Evolutionary conservation across 2,329 filamentous ascomycete species (phyloP).

Genomic region (Dactylonectria macrodidyma): DNA sequence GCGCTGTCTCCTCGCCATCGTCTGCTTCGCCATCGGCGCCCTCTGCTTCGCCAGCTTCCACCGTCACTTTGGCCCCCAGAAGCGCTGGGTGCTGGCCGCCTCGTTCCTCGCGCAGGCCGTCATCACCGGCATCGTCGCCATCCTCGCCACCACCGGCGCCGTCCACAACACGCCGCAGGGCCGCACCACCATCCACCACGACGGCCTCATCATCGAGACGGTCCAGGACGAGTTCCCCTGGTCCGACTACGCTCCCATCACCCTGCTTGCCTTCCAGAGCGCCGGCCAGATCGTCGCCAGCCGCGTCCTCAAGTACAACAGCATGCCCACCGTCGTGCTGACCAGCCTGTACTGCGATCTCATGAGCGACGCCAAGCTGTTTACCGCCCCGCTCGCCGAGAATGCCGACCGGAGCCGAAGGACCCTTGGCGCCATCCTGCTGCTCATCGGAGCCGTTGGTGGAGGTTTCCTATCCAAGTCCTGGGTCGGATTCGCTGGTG

Average conservation of each 20-base stretch:
- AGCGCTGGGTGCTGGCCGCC: constrained; percentile 44
- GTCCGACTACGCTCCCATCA: constrained; percentile 44
- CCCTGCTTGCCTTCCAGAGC: constrained; percentile 46
- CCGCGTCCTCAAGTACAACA: constrained; percentile 47
- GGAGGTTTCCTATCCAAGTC: constrained; percentile 48
- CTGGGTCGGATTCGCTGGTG: constrained; percentile 45
- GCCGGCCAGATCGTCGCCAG: constrained; percentile 47
- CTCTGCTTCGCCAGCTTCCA: constrained; percentile 49
- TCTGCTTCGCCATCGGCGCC: constrained; percentile 43
- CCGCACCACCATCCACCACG: constrained; percentile 29
- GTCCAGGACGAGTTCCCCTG: constrained; percentile 43
- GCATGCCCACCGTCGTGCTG: constrained; percentile 46
- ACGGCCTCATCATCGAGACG: constrained; percentile 42
- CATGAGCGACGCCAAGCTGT: constrained; percentile 47
- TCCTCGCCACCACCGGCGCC: constrained; percentile 44
- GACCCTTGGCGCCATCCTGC: constrained; percentile 37
- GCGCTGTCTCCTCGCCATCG: constrained; percentile 47
- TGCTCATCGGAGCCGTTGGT: constrained; percentile 42
- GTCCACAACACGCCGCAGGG: constrained; percentile 41
- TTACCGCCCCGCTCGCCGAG: constrained; percentile 43
- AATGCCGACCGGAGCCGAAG: constrained; percentile 46
- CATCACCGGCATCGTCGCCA: constrained; percentile 44
- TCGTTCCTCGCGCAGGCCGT: constrained; percentile 43
- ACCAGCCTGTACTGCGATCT: constrained; percentile 48
- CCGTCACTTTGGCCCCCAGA: constrained; percentile 45